Evolutionary conservation across 257 asterid species (phyloP).

Genomic region (Penstemon barbatus): DNA sequence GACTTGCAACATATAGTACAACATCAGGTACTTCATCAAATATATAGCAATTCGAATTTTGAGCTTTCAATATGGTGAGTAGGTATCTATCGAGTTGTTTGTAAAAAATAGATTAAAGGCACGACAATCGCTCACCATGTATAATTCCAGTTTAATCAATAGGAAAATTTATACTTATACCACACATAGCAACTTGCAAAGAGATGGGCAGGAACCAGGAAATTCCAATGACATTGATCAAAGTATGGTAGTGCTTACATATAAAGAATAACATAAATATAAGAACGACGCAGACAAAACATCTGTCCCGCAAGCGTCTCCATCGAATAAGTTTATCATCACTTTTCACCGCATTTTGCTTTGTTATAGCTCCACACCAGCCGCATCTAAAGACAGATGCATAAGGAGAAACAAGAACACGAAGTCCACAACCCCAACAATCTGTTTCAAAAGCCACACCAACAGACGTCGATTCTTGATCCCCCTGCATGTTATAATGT

Average conservation of each 20-base stretch:
- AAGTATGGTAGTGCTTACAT: conserved; percentile 54
- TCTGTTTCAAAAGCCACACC: conserved; percentile 63
- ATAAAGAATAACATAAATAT: conserved; percentile 68
- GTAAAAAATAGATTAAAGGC: background rate
- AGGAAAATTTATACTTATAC: background rate
- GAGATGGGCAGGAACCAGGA: background rate
- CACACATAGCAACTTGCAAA: background rate
- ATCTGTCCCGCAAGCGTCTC: conserved; percentile 78
- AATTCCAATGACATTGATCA: background rate
- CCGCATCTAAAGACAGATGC: conserved; percentile 81
- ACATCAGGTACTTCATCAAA: too few relatives aligned
- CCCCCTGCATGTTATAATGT: conserved; percentile 49
- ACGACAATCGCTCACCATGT: background rate
- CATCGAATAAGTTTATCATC: conserved; percentile 48
- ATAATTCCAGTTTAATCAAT: background rate
- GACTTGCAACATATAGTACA: background rate
- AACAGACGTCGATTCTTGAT: conserved; percentile 41
- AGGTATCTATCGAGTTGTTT: background rate
- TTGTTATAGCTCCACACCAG: conserved; percentile 96
- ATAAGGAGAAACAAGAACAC: conserved; percentile 66
- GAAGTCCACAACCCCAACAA: conserved; percentile 98
- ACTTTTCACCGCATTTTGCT: conserved; percentile 45
- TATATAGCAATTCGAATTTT: conserved; percentile 4
- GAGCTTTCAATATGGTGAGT: conserved; percentile 12
- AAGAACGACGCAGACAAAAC: conserved; percentile 60